phyloP scores from a whole-genome alignment of 2,329 filamentous ascomycete species.

The Chaetoscypha palmicola region DNA sequence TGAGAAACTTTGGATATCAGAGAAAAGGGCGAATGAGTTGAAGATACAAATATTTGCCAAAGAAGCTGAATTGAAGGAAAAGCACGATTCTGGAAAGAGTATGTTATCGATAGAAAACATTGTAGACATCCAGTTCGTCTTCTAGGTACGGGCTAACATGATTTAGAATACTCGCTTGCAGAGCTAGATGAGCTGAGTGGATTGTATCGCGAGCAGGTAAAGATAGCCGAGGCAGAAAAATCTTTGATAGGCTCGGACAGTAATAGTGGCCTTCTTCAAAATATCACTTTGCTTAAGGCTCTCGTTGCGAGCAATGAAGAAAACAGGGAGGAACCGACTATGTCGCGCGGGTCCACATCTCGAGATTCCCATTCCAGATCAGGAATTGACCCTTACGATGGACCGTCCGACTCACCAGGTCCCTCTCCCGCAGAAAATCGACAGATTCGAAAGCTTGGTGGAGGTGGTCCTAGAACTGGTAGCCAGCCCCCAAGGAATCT shows the following conservation, averaged over 20 bases:
- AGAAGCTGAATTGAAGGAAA: conserved; percentile 7
- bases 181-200: conserved; percentile 22
- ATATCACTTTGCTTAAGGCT: conserved; percentile 17
- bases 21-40: conserved; percentile 8
- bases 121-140: too few species aligned
- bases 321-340: conserved; percentile 7
- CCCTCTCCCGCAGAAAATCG: conserved; percentile 29
- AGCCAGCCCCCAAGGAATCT: conserved; percentile 28
- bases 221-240: conserved; percentile 24
- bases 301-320: conserved; percentile 23
- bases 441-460: conserved; percentile 23
- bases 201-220: conserved; percentile 28
- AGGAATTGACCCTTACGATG: conserved; percentile 27
- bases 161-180: conserved; percentile 14
- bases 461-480: conserved; percentile 18
- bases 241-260: conserved; percentile 9
- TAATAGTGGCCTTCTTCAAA: conserved; percentile 7
- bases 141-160: too few species aligned
- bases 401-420: conserved; percentile 27
- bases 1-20: not conserved
- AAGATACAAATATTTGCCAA: conserved; percentile 10
- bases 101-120: too few species aligned
- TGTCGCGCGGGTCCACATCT: conserved; percentile 15
- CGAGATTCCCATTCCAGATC: conserved; percentile 24
- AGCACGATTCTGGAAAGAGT: not conserved